phyloP scores from a whole-genome alignment of 2,329 filamentous ascomycete genomes.

The Saccharata proteae region DNA sequence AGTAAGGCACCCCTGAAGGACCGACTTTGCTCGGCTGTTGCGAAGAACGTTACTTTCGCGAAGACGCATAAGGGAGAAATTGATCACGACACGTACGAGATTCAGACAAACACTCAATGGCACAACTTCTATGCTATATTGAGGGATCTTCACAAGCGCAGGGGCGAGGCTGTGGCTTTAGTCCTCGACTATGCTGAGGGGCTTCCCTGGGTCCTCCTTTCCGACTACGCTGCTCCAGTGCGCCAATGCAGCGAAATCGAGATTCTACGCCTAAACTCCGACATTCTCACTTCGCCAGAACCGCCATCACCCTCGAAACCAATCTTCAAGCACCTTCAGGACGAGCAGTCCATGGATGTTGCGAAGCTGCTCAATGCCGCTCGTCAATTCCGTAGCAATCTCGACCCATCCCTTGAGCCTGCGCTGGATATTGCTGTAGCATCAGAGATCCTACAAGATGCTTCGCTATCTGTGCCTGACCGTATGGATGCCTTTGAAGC shows the following conservation, averaged over 20 bases:
- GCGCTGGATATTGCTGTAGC: conserved; percentile 56
- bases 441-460: conserved; percentile 62
- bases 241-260: conserved; percentile 71
- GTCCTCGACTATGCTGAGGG: conserved; percentile 58
- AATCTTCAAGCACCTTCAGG: conserved; percentile 31
- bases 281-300: conserved; percentile 24
- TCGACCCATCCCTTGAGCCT: conserved; percentile 57
- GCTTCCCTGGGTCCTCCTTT: conserved; percentile 72
- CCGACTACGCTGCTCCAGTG: conserved; percentile 69
- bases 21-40: conserved; percentile 60
- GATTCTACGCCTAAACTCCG: conserved; percentile 56
- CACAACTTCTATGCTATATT: conserved; percentile 77
- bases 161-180: conserved; percentile 70
- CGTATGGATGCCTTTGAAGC: conserved; percentile 70
- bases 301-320: conserved; percentile 13
- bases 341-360: conserved; percentile 41
- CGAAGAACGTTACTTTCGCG: conserved; percentile 54
- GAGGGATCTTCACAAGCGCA: conserved; percentile 72
- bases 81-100: conserved; percentile 64
- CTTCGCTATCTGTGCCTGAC: conserved; percentile 45
- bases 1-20: conserved; percentile 54
- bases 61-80: conserved; percentile 51
- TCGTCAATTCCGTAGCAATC: conserved; percentile 54
- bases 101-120: conserved; percentile 73
- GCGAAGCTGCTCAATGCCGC: conserved; percentile 58